A percentile compares a stretch with the other conserved stretches of the same genome.
Evolutionary conservation across 805 yeast species (phyloP).

Genomic region (Pichia eremophila): DNA sequence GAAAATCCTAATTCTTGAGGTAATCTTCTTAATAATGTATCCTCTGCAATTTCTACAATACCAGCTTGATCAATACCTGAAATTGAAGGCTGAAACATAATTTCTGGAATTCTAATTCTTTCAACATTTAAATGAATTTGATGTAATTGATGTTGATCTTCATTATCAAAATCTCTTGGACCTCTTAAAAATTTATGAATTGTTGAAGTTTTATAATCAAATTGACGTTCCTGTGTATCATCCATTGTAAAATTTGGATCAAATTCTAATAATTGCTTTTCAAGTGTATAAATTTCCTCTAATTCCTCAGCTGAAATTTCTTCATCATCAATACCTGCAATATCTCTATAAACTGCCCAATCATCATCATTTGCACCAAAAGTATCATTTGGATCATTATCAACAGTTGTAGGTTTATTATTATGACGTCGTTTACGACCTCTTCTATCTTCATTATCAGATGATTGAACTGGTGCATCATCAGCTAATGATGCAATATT

Average conservation of each 20-base stretch:
- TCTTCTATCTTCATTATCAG: constrained; percentile 10
- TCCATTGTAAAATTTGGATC: constrained; percentile 84
- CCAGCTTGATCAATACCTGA: constrained; percentile 97
- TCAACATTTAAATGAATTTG: constrained; percentile 89
- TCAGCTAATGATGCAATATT: constrained; percentile 83
- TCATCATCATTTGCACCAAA: constrained; percentile 95
- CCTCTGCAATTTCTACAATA: constrained; percentile 65
- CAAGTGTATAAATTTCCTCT: constrained; percentile 48
- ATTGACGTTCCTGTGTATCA: constrained; percentile 71
- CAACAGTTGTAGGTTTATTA: constrained; percentile 49
- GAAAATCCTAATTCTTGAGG: constrained; percentile 41
- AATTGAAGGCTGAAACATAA: constrained; percentile 82
- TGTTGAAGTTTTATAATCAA: constrained; percentile 75
- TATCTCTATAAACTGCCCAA: constrained; percentile 85
- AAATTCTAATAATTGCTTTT: constrained; percentile 63
- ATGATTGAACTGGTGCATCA: constrained; percentile 26
- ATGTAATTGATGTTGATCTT: constrained; percentile 75
- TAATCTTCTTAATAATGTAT: constrained; percentile 50
- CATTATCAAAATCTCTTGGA: constrained; percentile 76
- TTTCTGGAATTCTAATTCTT: constrained; percentile 86
- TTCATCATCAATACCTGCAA: constrained; percentile 64
- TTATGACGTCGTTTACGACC: constrained; percentile 41
- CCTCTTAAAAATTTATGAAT: constrained; percentile 85
- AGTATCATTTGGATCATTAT: constrained; percentile 86
- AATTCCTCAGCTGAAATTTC: constrained; percentile 74